Base-by-base conservation (phyloP, 768 basidiomycete species). In the Boletus pseudo-olivaceus region DNA sequence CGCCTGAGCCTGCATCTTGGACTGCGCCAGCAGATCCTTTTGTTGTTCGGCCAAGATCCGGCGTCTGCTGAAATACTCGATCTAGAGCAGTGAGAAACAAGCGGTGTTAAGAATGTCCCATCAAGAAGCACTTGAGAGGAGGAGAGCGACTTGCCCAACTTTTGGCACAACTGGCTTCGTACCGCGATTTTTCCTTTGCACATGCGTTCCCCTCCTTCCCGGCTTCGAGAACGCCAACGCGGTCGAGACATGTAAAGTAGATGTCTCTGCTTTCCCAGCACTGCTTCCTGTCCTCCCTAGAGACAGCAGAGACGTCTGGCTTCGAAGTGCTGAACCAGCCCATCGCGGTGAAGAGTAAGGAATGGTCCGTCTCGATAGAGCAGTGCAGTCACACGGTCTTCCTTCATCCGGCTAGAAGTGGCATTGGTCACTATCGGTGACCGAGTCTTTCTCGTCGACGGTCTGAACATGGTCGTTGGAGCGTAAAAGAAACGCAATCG, bases 11-110 rank as follows among this genome's bases (percentile, higher is more conserved):
- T 78, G 78, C 17, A 47, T 64, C 42, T 71, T 69, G 23, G 72
- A 73, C 54, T 76, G 76, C 6, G 80, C 80, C 30, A 90, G 78
- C 49, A 86, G 74, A 38, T 84, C 82, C 63, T 86, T 89, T 70
- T 92, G 90, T 53, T 84, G 82, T 56, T 88, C 89, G 9, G 83
- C 88, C 48, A 94, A 80, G 34, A 91, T 81, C 49, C 94, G 79
- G 34, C 93, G 83, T 68, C 92, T 89, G 75, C 97, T 96, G 66
- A 98, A 97, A 69, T 98, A 96, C 27, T 90, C 90, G 62, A 98
- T 87, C 95, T 98, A 61, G 33, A 57, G 39, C 10, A 10, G 38
- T 11, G 26, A 29, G 23, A 53, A 49, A 20, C 29, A 48, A 43
- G 33, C 15, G 8, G 27, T 32, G 47, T 51, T 48, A 51, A 35